Evolutionary conservation across 2,329 filamentous ascomycete species (phyloP), one percentile per base, ranked within the genome.

Genomic region (Fusarium longipes): DNA sequence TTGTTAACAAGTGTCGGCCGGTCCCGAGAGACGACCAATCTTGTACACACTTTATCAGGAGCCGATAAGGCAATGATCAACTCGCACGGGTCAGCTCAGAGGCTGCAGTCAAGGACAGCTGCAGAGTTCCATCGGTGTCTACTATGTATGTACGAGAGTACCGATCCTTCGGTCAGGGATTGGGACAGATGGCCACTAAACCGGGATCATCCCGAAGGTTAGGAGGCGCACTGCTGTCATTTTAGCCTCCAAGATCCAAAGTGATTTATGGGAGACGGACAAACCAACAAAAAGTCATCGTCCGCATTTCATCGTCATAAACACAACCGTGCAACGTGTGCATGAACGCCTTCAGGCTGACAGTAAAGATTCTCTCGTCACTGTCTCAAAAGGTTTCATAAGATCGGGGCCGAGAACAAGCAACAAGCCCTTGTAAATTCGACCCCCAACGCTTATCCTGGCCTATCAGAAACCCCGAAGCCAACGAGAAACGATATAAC

Each of bases 121-220:
- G 60, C 65, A 65, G 61, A 60, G 63, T 71, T 54, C 62, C 65
- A 71, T 72, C 68, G 70, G 70, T 57, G 58, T 65, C 44, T 40
- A n/a, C n/a, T n/a, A 51, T 63, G 15, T 35, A 48, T 36, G 40
- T 43, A 43, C n/a, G 53, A 70, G 61, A 63, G 53, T 56, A 67
- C 68, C 63, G 63, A 68, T 70, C 68, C 57, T 66, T 58, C 57
- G 63, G 57, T 63, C 69, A 70, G 57, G 68, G 68, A 63, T 71
- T 68, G 33, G 49, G 42, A 56, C 38, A 61, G 24, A 52, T 57
- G 51, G 25, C 61, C 48, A 45, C 49, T 58, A 63, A 63, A 30
- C 58, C 57, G 50, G 48, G 45, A 60, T 67, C 54, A 49, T 59
- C 57, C 55, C 58, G 50, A 62, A 38, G 64, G 35, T 49, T 59